phyloP scores from a whole-genome alignment of 2,329 filamentous ascomycete species.

The Penicillium palitans region DNA sequence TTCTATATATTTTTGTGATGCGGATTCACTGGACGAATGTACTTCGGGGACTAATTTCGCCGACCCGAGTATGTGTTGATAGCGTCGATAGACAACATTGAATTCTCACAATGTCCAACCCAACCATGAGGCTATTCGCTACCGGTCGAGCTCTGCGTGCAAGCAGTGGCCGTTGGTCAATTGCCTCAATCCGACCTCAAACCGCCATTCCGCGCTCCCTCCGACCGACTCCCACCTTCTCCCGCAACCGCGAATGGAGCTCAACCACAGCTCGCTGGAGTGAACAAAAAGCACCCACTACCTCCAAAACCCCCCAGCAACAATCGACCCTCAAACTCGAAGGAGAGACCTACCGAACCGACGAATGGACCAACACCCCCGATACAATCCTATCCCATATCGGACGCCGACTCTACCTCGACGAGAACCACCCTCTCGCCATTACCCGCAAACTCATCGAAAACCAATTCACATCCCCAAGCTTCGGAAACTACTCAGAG shows the following conservation, averaged over 20 bases:
- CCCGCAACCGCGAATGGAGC: constrained; percentile 31
- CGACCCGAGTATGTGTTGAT: constrained; percentile 24
- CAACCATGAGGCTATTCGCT: constrained; percentile 41
- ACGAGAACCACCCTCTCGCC: constrained; percentile 81
- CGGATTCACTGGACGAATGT: constrained; percentile 2
- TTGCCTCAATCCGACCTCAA: constrained; percentile 27
- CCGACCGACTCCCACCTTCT: constrained; percentile 15
- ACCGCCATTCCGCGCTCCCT: constrained; percentile 25
- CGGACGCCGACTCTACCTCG: constrained; percentile 79
- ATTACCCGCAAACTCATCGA: constrained; percentile 93
- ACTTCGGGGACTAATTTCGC: constrained; percentile 29
- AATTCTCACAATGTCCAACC: not conserved
- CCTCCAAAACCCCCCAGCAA: constrained; percentile 5
- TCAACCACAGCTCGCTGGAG: constrained; percentile 32
- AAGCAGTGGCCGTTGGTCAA: constrained; percentile 37
- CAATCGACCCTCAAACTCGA: constrained; percentile 55
- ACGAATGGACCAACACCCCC: constrained; percentile 84
- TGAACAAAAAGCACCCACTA: constrained; percentile 15
- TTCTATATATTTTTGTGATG: not conserved
- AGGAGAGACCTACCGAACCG: constrained; percentile 64
- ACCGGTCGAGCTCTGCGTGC: constrained; percentile 43
- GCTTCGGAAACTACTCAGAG: constrained; percentile 74
- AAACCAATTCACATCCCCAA: constrained; percentile 73
- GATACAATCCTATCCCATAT: constrained; percentile 72
- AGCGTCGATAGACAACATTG: constrained; percentile 3